Evolutionary conservation across 1,284 basidiomycete species (phyloP).

Genomic region (Leucoagaricus sp.): DNA sequence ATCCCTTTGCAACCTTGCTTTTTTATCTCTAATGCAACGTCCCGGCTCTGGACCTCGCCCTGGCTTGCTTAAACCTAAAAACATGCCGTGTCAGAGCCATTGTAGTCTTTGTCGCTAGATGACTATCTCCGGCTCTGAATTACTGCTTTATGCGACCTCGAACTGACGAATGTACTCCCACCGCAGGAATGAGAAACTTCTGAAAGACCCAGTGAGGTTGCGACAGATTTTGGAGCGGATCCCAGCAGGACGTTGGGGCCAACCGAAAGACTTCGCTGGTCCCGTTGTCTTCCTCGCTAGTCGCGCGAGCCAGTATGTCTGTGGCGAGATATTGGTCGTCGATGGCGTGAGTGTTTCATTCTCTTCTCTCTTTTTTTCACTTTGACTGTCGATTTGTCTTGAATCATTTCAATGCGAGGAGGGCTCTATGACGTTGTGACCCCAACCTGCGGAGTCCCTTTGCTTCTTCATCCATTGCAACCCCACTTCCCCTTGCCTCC

Average conservation of each 20-base stretch:
- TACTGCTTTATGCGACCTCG: background rate
- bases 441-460: background rate
- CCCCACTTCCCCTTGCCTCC: background rate
- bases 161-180: background rate
- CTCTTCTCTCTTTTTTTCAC: slow-evolving; percentile 13
- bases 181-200: slow-evolving; percentile 75
- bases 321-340: slow-evolving; percentile 82
- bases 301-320: slow-evolving; percentile 85
- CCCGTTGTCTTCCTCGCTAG: slow-evolving; percentile 90
- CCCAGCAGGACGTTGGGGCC: slow-evolving; percentile 90
- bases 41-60: background rate
- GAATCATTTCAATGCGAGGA: background rate
- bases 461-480: background rate
- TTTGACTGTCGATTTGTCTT: too few relatives aligned
- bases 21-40: background rate
- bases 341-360: slow-evolving; percentile 57
- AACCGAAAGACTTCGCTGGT: slow-evolving; percentile 88
- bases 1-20: background rate
- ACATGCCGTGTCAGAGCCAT: background rate
- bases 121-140: background rate
- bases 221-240: slow-evolving; percentile 93
- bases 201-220: slow-evolving; percentile 72
- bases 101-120: background rate
- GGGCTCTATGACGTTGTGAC: slow-evolving; percentile 16
- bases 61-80: background rate